Percentiles rank a stretch among this genome's conserved stretches.
phyloP scores from a whole-genome alignment of 116 monocot species.

The Dioscorea cayenensis region DNA sequence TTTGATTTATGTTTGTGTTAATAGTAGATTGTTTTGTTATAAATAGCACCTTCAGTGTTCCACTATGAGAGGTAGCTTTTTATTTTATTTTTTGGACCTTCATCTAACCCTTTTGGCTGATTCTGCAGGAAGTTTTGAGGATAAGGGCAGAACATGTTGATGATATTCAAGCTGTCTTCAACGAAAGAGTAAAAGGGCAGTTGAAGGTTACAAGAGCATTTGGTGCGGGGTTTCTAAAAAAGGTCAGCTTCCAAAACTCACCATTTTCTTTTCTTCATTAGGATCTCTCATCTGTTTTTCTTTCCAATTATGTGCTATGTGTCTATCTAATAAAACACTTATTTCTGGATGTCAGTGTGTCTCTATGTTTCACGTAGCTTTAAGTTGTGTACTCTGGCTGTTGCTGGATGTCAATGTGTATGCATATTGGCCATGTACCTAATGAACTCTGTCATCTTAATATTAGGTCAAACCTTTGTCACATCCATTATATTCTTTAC shows the following conservation, averaged over 20 bases:
- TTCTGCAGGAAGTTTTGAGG: conserved; percentile 73
- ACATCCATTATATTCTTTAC: too few relatives aligned
- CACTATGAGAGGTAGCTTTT: neutral
- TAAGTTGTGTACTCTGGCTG: too few relatives aligned
- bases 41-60: neutral
- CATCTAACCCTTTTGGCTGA: conserved; percentile 6
- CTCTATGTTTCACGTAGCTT: too few relatives aligned
- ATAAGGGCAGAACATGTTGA: conserved; percentile 80
- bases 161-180: conserved; percentile 72
- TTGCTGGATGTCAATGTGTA: too few relatives aligned
- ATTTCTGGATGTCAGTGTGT: neutral
- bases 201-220: conserved; percentile 95
- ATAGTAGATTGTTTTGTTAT: neutral
- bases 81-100: neutral
- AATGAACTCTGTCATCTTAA: too few relatives aligned
- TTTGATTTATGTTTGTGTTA: neutral
- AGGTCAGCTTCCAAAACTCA: conserved; percentile 26
- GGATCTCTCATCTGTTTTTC: neutral
- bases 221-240: conserved; percentile 96
- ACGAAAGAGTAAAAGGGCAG: conserved; percentile 96
- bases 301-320: neutral
- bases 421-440: too few relatives aligned
- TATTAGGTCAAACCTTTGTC: too few relatives aligned
- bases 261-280: neutral
- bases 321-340: too few relatives aligned